Base-by-base conservation (phyloP, 768 basidiomycete genomes). In the Rhodotorula paludigena region DNA sequence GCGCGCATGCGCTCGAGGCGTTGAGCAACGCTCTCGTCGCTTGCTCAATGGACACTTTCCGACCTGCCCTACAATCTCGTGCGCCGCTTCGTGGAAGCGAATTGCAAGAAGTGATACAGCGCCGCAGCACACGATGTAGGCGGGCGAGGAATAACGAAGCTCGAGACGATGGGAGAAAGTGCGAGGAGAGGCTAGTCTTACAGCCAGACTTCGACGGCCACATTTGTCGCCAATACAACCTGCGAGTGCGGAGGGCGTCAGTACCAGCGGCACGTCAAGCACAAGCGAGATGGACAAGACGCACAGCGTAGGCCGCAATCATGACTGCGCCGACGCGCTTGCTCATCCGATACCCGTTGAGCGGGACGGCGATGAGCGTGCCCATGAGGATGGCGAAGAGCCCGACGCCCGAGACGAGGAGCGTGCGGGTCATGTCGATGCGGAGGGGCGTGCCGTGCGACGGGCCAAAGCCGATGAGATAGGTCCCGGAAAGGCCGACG, bases 401-500 rank as follows among this genome's bases (percentile, higher is more conserved):
- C 14, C 93, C 92, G 10, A 88, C 78, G 11, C 86, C 81, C 76
- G 90, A 93, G 71, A 92, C 88, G 77, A 92, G 80, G 52, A 98
- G 83, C 2, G 92, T 94, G 0, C 82, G 84, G 23, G 88, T 87
- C 77, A 96, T 89, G 51, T 87, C 81, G 30, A 98, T 82, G n/a
- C 79, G 74, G 77, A 12, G 54, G 21, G 90, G 85, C 52, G 84
- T 52, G 25, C 69, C 68, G 32, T 74, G 65, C 5, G 84, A 85
- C 59, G 88, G 81, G 42, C n/a, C 32, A 33, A 54, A n/a, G 42
- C 84, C 79, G 69, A 89, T 90, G 74, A 93, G 83, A 76, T 90
- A 90, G 6, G 89, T 85, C 11, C 96, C 94, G 0, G 92, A 92
- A 58, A 94, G 83, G 30, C 96, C 96, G 63, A 98, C 83, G 32